Conservation (phyloP, 768 basidiomycete genomes). For the Mycena filopes region DNA sequence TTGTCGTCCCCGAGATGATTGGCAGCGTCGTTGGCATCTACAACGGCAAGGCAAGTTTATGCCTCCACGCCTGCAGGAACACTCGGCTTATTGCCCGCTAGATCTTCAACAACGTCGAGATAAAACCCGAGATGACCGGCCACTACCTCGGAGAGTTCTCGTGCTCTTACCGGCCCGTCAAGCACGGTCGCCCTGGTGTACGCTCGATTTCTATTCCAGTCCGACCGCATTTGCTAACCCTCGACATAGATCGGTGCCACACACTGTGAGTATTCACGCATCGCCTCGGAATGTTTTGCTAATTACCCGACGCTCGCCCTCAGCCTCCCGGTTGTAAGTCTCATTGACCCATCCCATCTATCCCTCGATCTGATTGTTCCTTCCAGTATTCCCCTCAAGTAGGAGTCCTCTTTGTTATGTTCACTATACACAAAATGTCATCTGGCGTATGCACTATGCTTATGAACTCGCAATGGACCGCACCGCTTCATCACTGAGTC, state of each 20-base stretch:
- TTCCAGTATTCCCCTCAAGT: slow-evolving; percentile 93
- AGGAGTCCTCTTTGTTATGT: slow-evolving; percentile 49
- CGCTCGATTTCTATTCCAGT: slow-evolving; percentile 46
- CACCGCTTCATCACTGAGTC: slow-evolving; percentile 24
- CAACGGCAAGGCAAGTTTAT: slow-evolving; percentile 85
- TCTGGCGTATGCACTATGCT: slow-evolving; percentile 32
- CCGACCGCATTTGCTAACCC: slow-evolving; percentile 28
- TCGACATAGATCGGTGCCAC: slow-evolving; percentile 83
- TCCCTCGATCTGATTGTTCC: slow-evolving; percentile 18
- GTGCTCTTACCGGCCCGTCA: slow-evolving; percentile 97
- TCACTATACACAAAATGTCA: slow-evolving; percentile 33
- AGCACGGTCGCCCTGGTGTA: slow-evolving; percentile 99
- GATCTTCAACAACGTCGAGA: slow-evolving; percentile 97
- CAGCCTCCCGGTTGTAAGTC: slow-evolving; percentile 82
- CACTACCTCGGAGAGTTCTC: slow-evolving; percentile 99
- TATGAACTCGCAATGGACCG: slow-evolving; percentile 22
- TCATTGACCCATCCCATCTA: slow-evolving; percentile 2
- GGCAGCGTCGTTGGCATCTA: slow-evolving; percentile 98
- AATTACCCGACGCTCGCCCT: slow-evolving; percentile 25
- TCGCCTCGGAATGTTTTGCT: background rate
- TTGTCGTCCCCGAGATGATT: slow-evolving; percentile 99
- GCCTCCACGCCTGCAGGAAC: background rate
- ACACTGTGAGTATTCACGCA: slow-evolving; percentile 68
- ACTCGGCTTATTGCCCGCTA: slow-evolving; percentile 37
- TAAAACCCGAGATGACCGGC: slow-evolving; percentile 99